phyloP scores from a whole-genome alignment of 2,329 filamentous ascomycete species.

The Aspergillus amoenus region DNA sequence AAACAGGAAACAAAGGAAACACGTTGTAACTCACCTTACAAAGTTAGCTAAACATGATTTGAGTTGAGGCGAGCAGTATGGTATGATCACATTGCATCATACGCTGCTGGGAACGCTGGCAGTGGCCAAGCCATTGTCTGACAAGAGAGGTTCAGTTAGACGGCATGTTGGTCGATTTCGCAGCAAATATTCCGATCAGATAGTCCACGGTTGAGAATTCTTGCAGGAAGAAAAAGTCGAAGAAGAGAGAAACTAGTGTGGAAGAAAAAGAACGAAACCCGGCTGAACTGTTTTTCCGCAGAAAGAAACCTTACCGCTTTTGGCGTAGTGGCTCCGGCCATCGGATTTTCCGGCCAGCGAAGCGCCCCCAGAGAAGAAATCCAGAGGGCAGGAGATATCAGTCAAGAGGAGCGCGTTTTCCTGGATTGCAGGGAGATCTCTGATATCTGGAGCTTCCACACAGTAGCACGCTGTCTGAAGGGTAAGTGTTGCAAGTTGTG shows the following conservation, averaged over 20 bases:
- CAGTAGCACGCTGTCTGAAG: constrained; percentile 1
- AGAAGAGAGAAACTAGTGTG: constrained; percentile 12
- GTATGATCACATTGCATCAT: constrained; percentile 8
- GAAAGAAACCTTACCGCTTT: constrained; percentile 14
- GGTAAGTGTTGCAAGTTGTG: background rate
- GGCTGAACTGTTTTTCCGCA: constrained; percentile 15
- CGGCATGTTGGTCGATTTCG: background rate
- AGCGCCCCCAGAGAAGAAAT: constrained; percentile 9
- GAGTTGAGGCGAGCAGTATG: background rate
- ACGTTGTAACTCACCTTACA: constrained; percentile 25
- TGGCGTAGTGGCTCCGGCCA: constrained; percentile 13
- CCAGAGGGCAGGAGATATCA: constrained; percentile 8
- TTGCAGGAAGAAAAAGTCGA: constrained; percentile 17
- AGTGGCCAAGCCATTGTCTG: background rate
- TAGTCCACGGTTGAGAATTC: background rate
- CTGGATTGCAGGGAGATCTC: background rate
- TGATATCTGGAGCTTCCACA: background rate
- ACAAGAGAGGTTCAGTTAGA: background rate
- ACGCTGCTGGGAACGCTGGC: background rate
- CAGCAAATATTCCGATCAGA: background rate
- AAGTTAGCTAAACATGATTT: background rate
- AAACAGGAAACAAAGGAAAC: constrained; percentile 4
- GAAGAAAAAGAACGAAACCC: constrained; percentile 13
- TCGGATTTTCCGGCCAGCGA: constrained; percentile 15
- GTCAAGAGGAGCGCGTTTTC: constrained; percentile 3